Base-by-base conservation (phyloP, 306 rosid genomes). In the Gleditsia sinensis region DNA sequence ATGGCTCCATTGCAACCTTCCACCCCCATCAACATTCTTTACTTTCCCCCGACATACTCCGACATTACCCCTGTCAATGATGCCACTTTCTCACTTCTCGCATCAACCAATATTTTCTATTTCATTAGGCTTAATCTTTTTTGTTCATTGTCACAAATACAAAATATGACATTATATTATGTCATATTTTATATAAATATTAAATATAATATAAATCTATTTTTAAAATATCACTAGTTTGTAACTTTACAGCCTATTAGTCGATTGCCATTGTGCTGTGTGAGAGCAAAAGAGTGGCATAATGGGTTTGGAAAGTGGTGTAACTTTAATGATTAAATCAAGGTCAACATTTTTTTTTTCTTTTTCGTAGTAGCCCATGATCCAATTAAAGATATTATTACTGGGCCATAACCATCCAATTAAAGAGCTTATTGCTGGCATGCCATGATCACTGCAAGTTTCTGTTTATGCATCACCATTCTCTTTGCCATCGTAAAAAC, bases 381-480 rank as follows among this genome's bases (percentile, higher is more conserved):
- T 54, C 57, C 77, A 68, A 54, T 49, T 13, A 16, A 11, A 49
- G 14, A 17, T 37, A 67, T 17, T 54, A 25, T 67, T 49, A 9
- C 9, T 48, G 32, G 72, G 57, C 7, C 60, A 69, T 25, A 65
- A 37, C 11, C 46, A 19, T 45, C 54, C 20, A 71, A 72, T 66
- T 68, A 34, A 67, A 51, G 32, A 48, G 2, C 14, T 28, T 28
- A 6, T 36, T 57, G 63, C 39, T 17, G 63, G 78, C 80, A 68
- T 73, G 74, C 82, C 80, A 82, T 82, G 50, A 82, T 82, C 37
- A 34, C 83, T 77, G 9, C 83, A 67, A 60, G 69, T 60, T 81
- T 65, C 14, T 14, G 36, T 48, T 67, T 60, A 25, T 67, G 53
- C 20, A 17, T 57, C 30, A 2, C 58, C 79, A 58, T 28, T 56